Evolutionary conservation across 768 basidiomycete species (phyloP), one percentile per base, ranked within the genome.

Genomic region (Astraeus odoratus): DNA sequence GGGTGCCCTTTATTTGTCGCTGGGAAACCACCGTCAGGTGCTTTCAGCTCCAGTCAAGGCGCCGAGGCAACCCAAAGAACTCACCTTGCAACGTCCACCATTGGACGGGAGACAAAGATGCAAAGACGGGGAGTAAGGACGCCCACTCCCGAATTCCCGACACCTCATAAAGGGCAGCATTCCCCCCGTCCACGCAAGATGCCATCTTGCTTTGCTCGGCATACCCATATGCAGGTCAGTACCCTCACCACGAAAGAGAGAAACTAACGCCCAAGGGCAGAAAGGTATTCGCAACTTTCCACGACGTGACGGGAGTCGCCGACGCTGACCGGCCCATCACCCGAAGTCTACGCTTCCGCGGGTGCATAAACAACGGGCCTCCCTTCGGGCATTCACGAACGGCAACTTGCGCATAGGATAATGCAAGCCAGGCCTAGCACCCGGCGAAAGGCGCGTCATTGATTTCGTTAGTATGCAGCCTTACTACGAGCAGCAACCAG

Each of bases 1-100:
- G 68, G 70, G 68, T 55, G 67, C 66, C 43, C 47, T 58, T 63
- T 59, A 51, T 66, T 67, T 54, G 59, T 59, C 44, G 53, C 54
- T 58, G 54, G 48, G 51, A 59, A 63, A 55, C 49, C 38, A 18
- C 45, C 42, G 30, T 44, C 25, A 19, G 13, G 31, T 22, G 45
- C 41, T 52, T 50, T 40, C 35, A 38, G 20, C 37, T 43, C 25
- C n/a, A 6, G 13, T 23, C 42, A 37, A 25, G 16, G 37, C 26
- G 24, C 24, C 19, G 23, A 49, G 19, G 22, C 25, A 36, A 48
- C 30, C 18, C 18, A 20, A 34, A 39, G 25, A 24, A 40, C 41
- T 48, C 31, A 20, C 47, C 46, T 44, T 20, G 42, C 43, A 39
- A 48, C 27, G 39, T 39, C 39, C 42, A 42, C 46, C 43, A 27